phyloP scores from a whole-genome alignment of 208 protist genomes.

The Wallacemonas sp. region DNA sequence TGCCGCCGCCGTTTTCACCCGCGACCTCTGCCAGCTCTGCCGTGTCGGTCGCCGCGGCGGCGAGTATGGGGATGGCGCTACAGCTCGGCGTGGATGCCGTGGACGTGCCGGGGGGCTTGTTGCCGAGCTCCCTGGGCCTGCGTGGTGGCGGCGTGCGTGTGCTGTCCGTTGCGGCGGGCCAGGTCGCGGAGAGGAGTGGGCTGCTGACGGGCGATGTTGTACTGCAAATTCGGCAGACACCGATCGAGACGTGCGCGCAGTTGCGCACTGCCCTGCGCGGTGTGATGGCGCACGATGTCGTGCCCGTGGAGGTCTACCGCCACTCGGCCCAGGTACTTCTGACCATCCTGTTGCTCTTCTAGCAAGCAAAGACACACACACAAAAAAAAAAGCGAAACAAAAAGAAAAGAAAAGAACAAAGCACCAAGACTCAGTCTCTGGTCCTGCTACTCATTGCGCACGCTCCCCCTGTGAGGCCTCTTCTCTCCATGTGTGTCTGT shows the following conservation, averaged over 20 bases:
- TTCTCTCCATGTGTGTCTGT: too few species aligned
- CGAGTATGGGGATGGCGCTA: neutral
- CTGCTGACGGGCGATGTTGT: constrained; percentile 52
- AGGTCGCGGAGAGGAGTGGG: constrained; percentile 39
- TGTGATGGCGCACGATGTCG: constrained; percentile 15
- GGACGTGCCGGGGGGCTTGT: constrained; percentile 39
- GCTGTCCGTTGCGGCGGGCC: constrained; percentile 29
- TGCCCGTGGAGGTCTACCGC: constrained; percentile 50
- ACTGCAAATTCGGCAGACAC: constrained; percentile 20
- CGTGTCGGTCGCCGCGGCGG: neutral
- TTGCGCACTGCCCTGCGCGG: constrained; percentile 34
- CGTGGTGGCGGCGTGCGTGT: constrained; percentile 51
- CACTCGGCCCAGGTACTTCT: constrained; percentile 32
- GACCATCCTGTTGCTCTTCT: constrained; percentile 23
- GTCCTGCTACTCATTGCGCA: neutral
- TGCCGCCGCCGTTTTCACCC: neutral
- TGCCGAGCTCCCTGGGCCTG: constrained; percentile 34
- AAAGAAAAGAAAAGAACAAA: neutral
- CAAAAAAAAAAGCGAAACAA: constrained; percentile 8
- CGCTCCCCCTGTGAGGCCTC: neutral
- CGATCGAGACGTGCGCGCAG: constrained; percentile 39
- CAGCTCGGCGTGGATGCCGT: constrained; percentile 53
- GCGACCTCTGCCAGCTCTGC: neutral
- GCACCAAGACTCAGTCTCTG: too few species aligned
- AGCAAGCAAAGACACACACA: constrained; percentile 8